Conservation (phyloP, 305 asterid genomes). For the Solanum hybrid region DNA sequence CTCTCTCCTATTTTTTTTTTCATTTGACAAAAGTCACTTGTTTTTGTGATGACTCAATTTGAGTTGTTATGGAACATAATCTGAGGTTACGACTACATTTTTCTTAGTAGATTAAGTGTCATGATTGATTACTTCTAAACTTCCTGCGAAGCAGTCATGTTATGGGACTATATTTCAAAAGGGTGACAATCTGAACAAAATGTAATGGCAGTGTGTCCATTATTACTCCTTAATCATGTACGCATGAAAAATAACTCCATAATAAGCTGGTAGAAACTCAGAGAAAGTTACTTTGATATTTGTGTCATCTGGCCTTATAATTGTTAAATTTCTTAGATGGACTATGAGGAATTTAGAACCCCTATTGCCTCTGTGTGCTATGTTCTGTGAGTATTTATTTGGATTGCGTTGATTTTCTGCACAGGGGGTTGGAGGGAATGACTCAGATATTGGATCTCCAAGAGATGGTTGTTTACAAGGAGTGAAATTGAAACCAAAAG, state of each 20-base stretch:
- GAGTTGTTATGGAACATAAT: neutral
- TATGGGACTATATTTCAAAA: neutral
- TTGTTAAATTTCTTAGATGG: neutral
- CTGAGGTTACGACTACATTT: neutral
- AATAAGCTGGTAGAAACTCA: neutral
- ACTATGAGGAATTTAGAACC: neutral
- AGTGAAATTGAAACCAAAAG: slow-evolving; percentile 30
- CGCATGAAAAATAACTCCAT: neutral
- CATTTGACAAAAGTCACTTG: neutral
- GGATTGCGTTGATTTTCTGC: slow-evolving; percentile 15
- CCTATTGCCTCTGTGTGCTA: neutral
- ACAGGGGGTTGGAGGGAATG: slow-evolving; percentile 68
- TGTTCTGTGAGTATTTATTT: slow-evolving; percentile 10
- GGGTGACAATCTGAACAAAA: neutral
- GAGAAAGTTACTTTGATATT: neutral
- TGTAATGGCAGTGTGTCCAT: neutral
- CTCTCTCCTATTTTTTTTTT: neutral
- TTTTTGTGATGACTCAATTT: neutral
- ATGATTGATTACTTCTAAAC: neutral
- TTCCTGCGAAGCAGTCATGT: neutral
- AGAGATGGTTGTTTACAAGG: slow-evolving; percentile 27
- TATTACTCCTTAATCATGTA: neutral
- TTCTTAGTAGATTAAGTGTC: neutral
- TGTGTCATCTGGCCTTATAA: neutral
- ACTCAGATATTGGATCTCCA: slow-evolving; percentile 58